Percentiles rank a stretch among this genome's conserved stretches.
Evolutionary conservation across 2,329 filamentous ascomycete species (phyloP).

Genomic region (Xylaria sp.): DNA sequence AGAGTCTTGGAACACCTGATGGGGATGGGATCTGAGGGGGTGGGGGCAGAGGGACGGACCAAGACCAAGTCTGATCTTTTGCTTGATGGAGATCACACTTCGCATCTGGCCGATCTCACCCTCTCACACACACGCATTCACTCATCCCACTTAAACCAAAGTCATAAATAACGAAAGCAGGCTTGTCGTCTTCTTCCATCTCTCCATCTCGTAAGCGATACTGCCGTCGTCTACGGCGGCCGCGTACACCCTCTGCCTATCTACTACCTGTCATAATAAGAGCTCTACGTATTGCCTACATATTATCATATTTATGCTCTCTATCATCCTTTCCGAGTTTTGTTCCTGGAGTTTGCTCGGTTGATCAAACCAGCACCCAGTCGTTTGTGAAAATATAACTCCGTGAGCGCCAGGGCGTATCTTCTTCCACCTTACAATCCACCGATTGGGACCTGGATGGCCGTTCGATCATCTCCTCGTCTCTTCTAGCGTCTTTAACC

Average conservation of each 20-base stretch:
- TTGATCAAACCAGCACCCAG: slow-evolving; percentile 17
- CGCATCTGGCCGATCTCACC: slow-evolving; percentile 31
- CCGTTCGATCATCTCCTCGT: slow-evolving; percentile 28
- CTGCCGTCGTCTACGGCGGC: not conserved
- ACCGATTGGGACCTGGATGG: not conserved
- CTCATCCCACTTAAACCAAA: slow-evolving; percentile 14
- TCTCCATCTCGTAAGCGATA: not conserved
- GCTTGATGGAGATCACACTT: slow-evolving; percentile 28
- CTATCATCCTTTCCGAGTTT: not conserved
- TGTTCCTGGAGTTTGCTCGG: not conserved
- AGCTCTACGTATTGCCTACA: not conserved
- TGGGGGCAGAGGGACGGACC: slow-evolving; percentile 28
- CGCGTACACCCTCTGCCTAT: slow-evolving; percentile 27
- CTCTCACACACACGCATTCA: slow-evolving; percentile 5
- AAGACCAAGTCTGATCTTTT: slow-evolving; percentile 16
- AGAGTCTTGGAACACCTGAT: slow-evolving; percentile 36
- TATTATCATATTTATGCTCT: not conserved
- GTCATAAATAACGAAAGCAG: slow-evolving; percentile 31
- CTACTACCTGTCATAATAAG: not conserved
- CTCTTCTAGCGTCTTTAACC: not conserved
- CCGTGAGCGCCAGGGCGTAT: slow-evolving; percentile 1
- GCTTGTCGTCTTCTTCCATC: slow-evolving; percentile 7
- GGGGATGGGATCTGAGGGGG: slow-evolving; percentile 31
- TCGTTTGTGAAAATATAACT: not conserved
- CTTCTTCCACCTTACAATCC: slow-evolving; percentile 9